Percentiles rank a stretch among this genome's conserved stretches.
These are phyloP conservation scores for Penicillium sp. DNA, from an alignment of 2,329 filamentous ascomycete species.

Conservation along the genomic window DNA sequence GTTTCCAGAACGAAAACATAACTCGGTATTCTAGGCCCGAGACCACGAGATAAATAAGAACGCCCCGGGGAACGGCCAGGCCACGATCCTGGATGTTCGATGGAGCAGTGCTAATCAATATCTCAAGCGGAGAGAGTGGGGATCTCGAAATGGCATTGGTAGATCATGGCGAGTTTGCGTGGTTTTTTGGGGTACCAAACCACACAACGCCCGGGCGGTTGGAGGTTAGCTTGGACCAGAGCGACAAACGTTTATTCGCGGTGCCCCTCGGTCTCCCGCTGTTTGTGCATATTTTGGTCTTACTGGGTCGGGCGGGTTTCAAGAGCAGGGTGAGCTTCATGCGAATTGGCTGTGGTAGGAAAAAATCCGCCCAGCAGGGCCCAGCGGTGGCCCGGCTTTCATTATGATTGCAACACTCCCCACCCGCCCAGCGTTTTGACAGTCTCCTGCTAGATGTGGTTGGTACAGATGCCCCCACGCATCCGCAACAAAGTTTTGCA, in stretches of 20 bases:
- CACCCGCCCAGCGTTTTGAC: conserved; percentile 20
- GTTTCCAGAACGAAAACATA: conserved; percentile 29
- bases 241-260: neutral
- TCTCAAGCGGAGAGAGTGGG: conserved; percentile 14
- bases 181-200: conserved; percentile 17
- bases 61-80: neutral
- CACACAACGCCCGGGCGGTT: conserved; percentile 13
- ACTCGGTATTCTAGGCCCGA: conserved; percentile 17
- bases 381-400: conserved; percentile 4
- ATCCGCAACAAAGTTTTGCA: conserved; percentile 19
- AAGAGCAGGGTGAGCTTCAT: conserved; percentile 11
- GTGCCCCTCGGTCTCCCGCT: neutral
- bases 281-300: conserved; percentile 2
- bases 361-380: neutral
- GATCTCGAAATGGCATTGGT: conserved; percentile 9
- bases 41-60: conserved; percentile 18
- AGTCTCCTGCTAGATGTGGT: conserved; percentile 15
- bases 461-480: conserved; percentile 20
- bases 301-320: conserved; percentile 7
- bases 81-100: conserved; percentile 6
- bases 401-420: conserved; percentile 18
- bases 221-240: conserved; percentile 21
- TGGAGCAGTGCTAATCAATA: conserved; percentile 13
- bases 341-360: conserved; percentile 14
- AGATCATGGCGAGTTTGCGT: conserved; percentile 20